These are phyloP conservation scores for Termitomyces heimii DNA, from an alignment of 768 basidiomycete genomes.

Conservation along the genomic window DNA sequence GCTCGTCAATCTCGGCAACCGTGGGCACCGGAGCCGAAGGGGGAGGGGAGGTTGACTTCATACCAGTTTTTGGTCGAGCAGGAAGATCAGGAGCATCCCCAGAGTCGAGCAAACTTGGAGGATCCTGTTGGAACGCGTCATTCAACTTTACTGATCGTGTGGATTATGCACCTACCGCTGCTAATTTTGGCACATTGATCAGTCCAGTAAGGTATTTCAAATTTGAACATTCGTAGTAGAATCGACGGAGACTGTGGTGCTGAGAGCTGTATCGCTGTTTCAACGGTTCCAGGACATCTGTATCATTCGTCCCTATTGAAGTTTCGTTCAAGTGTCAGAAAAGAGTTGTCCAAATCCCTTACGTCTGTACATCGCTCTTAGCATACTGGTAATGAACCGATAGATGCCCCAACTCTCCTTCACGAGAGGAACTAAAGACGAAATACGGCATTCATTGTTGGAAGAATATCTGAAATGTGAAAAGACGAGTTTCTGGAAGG, in stretches of 20 bases:
- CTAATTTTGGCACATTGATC: slow-evolving; percentile 97
- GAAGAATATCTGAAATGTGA: slow-evolving; percentile 86
- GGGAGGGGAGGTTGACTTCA: slow-evolving; percentile 56
- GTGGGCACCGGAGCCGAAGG: slow-evolving; percentile 68
- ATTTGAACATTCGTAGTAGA: slow-evolving; percentile 99
- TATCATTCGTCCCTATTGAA: slow-evolving; percentile 73
- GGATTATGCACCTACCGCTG: slow-evolving; percentile 53
- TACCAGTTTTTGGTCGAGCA: slow-evolving; percentile 64
- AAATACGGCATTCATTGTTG: slow-evolving; percentile 98
- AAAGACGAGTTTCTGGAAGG: slow-evolving; percentile 97
- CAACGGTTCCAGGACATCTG: slow-evolving; percentile 85
- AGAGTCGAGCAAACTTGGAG: slow-evolving; percentile 86
- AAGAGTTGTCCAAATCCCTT: slow-evolving; percentile 15
- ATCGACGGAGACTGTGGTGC: slow-evolving; percentile 90
- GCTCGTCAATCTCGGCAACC: slow-evolving; percentile 74
- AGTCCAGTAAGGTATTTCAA: slow-evolving; percentile 96
- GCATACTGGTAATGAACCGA: slow-evolving; percentile 97
- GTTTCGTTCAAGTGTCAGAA: not conserved
- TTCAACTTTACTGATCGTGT: not conserved
- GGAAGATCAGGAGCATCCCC: slow-evolving; percentile 85
- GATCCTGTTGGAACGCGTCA: slow-evolving; percentile 54
- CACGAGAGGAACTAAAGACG: slow-evolving; percentile 90
- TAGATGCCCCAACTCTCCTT: slow-evolving; percentile 99
- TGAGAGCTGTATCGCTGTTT: slow-evolving; percentile 84
- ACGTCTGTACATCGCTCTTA: slow-evolving; percentile 95